Evolutionary conservation across 176 grass and related monocot genomes (phyloP).

Genomic region (Aegilops speltoides): DNA sequence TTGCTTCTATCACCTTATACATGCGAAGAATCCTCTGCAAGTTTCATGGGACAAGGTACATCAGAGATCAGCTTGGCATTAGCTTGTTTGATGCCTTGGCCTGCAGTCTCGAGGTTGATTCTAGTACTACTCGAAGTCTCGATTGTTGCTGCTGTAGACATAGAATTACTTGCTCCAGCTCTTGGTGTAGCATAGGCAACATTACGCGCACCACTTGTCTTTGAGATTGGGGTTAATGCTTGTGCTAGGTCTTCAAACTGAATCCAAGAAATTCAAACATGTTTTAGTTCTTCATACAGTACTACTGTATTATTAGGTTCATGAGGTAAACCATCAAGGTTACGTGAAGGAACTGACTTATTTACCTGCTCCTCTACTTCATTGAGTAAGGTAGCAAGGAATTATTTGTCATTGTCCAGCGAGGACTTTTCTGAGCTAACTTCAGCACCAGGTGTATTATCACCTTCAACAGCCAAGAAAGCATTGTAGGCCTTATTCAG

Average conservation of each 20-base stretch:
- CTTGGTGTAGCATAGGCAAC: slow-evolving; percentile 17
- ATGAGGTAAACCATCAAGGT: background rate
- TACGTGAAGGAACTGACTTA: background rate
- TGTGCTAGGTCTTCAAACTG: background rate
- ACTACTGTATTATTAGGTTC: background rate
- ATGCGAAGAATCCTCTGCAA: slow-evolving; percentile 13
- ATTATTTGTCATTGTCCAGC: slow-evolving; percentile 59
- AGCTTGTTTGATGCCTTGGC: slow-evolving; percentile 55
- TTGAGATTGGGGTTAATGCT: slow-evolving; percentile 33
- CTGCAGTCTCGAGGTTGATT: slow-evolving; percentile 75
- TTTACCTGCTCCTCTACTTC: slow-evolving; percentile 81
- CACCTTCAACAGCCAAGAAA: background rate
- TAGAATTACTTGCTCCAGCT: slow-evolving; percentile 42
- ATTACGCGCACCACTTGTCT: slow-evolving; percentile 14
- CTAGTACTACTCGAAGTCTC: slow-evolving; percentile 52
- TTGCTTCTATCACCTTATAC: slow-evolving; percentile 29
- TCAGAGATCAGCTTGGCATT: slow-evolving; percentile 37
- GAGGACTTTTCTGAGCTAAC: slow-evolving; percentile 37
- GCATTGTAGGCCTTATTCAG: background rate
- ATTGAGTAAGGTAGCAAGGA: slow-evolving; percentile 52
- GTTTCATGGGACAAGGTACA: slow-evolving; percentile 27
- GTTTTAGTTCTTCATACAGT: background rate
- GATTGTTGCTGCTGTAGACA: slow-evolving; percentile 52
- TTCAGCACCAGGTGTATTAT: slow-evolving; percentile 37
- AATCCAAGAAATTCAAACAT: background rate